A percentile compares a stretch with the other conserved stretches of the same genome.
phyloP scores from a whole-genome alignment of 2,329 filamentous ascomycete genomes.

The Talaromyces islandicus region DNA sequence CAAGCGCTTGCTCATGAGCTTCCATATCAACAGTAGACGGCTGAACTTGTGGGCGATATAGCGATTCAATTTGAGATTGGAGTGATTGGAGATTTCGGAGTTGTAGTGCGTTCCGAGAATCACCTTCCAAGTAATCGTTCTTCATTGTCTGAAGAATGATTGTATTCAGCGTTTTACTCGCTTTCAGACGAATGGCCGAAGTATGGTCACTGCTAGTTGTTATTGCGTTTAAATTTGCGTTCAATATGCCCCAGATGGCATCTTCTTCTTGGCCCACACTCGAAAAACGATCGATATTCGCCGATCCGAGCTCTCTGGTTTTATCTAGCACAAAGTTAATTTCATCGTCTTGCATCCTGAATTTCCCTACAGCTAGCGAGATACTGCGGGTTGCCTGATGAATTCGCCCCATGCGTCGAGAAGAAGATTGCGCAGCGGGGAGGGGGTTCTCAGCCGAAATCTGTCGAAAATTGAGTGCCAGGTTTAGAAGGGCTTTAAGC shows the following conservation, averaged over 20 bases:
- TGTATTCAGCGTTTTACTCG: slow-evolving; percentile 57
- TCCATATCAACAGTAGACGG: slow-evolving; percentile 64
- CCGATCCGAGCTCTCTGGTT: slow-evolving; percentile 63
- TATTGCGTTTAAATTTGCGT: slow-evolving; percentile 47
- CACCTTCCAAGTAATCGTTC: slow-evolving; percentile 28
- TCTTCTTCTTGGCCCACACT: slow-evolving; percentile 54
- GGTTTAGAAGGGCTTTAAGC: slow-evolving; percentile 65
- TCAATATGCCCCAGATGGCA: slow-evolving; percentile 72
- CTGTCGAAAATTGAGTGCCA: slow-evolving; percentile 47
- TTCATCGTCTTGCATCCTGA: slow-evolving; percentile 38
- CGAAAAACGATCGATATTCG: slow-evolving; percentile 70
- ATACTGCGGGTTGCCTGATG: slow-evolving; percentile 35
- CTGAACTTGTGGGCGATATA: slow-evolving; percentile 51
- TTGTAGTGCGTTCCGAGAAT: slow-evolving; percentile 59
- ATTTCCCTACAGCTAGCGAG: slow-evolving; percentile 35
- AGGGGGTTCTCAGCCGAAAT: slow-evolving; percentile 50
- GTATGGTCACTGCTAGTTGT: slow-evolving; percentile 32
- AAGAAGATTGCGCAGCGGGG: slow-evolving; percentile 33
- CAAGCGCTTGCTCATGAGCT: slow-evolving; percentile 72
- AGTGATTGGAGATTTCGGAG: slow-evolving; percentile 64
- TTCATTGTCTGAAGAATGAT: slow-evolving; percentile 40
- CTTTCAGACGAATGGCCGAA: slow-evolving; percentile 39
- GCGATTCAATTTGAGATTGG: slow-evolving; percentile 53
- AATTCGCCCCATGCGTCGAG: slow-evolving; percentile 21
- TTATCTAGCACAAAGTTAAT: slow-evolving; percentile 60